These are phyloP conservation scores for Platanthera zijinensis DNA, from an alignment of 106 monocot species.

Conservation along the genomic window DNA sequence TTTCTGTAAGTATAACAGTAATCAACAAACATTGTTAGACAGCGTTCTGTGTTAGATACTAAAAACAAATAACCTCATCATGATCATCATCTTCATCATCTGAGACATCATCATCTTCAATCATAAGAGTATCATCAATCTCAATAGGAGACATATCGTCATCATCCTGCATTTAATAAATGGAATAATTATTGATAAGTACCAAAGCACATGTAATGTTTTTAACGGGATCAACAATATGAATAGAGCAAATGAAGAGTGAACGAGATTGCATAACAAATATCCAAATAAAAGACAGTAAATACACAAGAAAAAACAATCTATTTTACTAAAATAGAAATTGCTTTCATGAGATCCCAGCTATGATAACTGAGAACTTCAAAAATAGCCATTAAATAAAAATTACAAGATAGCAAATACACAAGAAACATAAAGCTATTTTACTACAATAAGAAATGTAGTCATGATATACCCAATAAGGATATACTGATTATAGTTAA, in stretches of 20 bases:
- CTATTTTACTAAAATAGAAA: neutral
- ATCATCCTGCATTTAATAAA: conserved; percentile 52
- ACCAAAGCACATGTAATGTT: neutral
- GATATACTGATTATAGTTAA: neutral
- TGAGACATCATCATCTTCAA: conserved; percentile 85
- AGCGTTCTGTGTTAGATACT: neutral
- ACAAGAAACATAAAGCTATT: neutral
- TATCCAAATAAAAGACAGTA: neutral
- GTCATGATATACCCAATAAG: neutral
- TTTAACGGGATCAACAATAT: neutral
- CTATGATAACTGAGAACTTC: no score
- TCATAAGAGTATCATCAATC: conserved; percentile 82
- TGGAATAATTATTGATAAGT: neutral
- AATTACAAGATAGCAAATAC: neutral
- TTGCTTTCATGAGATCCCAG: neutral
- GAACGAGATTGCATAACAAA: neutral
- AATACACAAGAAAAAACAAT: neutral
- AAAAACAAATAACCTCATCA: conserved; percentile 43
- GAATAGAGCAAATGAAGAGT: neutral
- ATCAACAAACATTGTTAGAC: neutral
- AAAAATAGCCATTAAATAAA: no score
- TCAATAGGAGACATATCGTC: conserved; percentile 79
- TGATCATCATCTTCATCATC: conserved; percentile 95
- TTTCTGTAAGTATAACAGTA: neutral
- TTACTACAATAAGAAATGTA: neutral